phyloP scores from a whole-genome alignment of 2,329 filamentous ascomycete species.

The Drechslera avenae region DNA sequence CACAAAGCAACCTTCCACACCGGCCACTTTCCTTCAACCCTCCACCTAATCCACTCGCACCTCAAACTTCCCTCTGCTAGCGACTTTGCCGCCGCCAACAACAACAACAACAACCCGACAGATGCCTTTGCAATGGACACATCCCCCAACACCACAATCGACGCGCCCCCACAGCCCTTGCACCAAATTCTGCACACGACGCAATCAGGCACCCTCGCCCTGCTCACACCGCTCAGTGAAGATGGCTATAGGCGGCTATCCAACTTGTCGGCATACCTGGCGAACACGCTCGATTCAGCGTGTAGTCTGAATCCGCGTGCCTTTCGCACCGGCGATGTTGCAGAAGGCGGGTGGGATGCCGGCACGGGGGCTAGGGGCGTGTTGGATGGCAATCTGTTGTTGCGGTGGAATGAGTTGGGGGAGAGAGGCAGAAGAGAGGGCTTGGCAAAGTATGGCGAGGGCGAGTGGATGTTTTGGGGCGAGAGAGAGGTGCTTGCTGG shows the following conservation, averaged over 20 bases:
- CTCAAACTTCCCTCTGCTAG: constrained; percentile 52
- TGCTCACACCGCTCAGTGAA: constrained; percentile 79
- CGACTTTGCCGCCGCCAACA: constrained; percentile 30
- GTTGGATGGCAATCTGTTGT: constrained; percentile 77
- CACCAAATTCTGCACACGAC: constrained; percentile 42
- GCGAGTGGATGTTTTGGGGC: constrained; percentile 68
- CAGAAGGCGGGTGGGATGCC: constrained; percentile 32
- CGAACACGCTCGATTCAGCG: constrained; percentile 74
- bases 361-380: constrained; percentile 64
- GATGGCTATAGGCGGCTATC: constrained; percentile 81
- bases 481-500: constrained; percentile 72
- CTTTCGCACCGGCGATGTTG: constrained; percentile 63
- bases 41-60: constrained; percentile 75
- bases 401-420: constrained; percentile 76
- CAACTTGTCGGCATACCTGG: constrained; percentile 79
- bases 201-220: constrained; percentile 73
- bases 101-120: constrained; percentile 47
- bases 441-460: constrained; percentile 71
- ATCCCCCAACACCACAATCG: background rate
- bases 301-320: constrained; percentile 84
- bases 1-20: constrained; percentile 88
- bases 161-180: constrained; percentile 14
- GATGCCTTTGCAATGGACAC: constrained; percentile 10
- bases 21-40: constrained; percentile 75
- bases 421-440: constrained; percentile 74